A percentile compares a stretch with the other conserved stretches of the same genome.
Conservation (phyloP, 805 yeast genomes). For the Candida qinlingensis region DNA sequence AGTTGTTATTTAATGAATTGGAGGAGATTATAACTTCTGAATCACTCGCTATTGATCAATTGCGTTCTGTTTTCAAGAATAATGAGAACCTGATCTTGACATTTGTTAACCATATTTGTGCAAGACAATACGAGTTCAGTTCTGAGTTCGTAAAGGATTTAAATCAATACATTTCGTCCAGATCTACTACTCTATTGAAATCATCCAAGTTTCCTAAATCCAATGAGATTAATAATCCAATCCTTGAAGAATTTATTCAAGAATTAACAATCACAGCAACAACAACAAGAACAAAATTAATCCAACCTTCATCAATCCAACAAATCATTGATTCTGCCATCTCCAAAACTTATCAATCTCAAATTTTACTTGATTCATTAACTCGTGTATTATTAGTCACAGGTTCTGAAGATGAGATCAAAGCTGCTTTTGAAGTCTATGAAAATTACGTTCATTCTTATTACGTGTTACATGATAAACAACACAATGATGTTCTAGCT, state of each 20-base stretch:
- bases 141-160: conserved; percentile 5
- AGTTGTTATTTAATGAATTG: conserved; percentile 9
- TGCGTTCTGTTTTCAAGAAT: conserved; percentile 5
- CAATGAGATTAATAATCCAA: conserved; percentile 26
- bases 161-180: conserved; percentile 8
- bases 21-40: neutral
- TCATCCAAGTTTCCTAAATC: conserved; percentile 41
- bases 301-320: neutral
- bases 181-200: conserved; percentile 17
- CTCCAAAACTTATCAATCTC: conserved; percentile 42
- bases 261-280: neutral
- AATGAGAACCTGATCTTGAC: conserved; percentile 11
- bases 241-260: conserved; percentile 28
- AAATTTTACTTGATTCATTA: conserved; percentile 29
- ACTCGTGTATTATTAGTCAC: conserved; percentile 27
- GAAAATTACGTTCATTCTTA: conserved; percentile 35
- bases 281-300: conserved; percentile 20
- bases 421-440: conserved; percentile 35
- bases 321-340: conserved; percentile 29
- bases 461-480: conserved; percentile 29
- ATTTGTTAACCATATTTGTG: conserved; percentile 1
- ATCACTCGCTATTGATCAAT: neutral
- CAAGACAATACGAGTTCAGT: neutral
- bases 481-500: conserved; percentile 34
- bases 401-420: conserved; percentile 19